Conservation (phyloP, 2,329 filamentous ascomycete genomes). For the Sporothrix dimorphospora region DNA sequence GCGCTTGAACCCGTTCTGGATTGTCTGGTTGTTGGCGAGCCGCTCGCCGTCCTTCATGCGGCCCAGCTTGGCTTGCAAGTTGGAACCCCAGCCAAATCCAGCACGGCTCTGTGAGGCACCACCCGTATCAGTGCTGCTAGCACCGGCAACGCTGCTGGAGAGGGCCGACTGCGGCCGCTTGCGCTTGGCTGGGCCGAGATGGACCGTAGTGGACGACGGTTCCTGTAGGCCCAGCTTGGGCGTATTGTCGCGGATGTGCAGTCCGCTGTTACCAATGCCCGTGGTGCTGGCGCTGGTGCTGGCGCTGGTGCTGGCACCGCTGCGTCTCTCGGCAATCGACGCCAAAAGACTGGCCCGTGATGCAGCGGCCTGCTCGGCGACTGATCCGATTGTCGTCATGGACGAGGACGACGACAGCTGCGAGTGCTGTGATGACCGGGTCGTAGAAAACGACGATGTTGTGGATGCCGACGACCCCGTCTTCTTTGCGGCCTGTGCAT, state of each 20-base stretch:
- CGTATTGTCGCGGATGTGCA: constrained; percentile 27
- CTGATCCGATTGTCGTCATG: constrained; percentile 29
- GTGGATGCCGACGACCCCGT: constrained; percentile 21
- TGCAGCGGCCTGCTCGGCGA: constrained; percentile 30
- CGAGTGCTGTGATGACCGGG: constrained; percentile 8
- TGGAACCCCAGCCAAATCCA: constrained; percentile 60
- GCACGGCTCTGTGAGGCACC: constrained; percentile 33
- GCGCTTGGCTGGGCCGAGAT: constrained; percentile 63
- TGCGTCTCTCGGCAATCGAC: constrained; percentile 27
- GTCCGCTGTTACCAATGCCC: constrained; percentile 45
- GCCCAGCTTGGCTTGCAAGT: constrained; percentile 58
- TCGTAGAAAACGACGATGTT: not conserved
- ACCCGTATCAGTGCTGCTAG: constrained; percentile 35
- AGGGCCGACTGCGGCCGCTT: constrained; percentile 59
- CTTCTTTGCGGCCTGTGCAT: constrained; percentile 18
- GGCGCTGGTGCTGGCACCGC: constrained; percentile 42
- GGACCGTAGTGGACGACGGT: constrained; percentile 49
- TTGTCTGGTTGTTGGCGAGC: constrained; percentile 36
- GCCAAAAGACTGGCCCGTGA: constrained; percentile 31
- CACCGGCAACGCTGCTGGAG: constrained; percentile 35
- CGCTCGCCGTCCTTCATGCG: constrained; percentile 62
- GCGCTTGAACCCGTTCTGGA: constrained; percentile 19
- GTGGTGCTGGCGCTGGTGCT: constrained; percentile 38
- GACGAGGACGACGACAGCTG: constrained; percentile 20
- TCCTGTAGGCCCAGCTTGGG: constrained; percentile 46